A percentile compares a stretch with the other conserved stretches of the same genome.
phyloP scores from a whole-genome alignment of 768 basidiomycete genomes.

The Hypholoma fasciculare region DNA sequence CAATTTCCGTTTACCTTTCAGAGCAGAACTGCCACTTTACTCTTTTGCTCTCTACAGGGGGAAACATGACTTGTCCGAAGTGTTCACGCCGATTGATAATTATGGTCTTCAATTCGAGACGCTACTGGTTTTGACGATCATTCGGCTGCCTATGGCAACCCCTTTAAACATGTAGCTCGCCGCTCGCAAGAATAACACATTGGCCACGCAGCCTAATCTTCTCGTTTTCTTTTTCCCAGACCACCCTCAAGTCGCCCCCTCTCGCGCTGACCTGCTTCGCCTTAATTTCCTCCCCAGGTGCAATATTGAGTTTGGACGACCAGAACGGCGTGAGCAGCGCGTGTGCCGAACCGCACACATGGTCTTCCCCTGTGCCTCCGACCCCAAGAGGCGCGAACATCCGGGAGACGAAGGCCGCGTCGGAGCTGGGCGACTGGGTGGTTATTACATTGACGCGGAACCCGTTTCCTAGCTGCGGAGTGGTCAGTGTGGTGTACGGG shows the following conservation, averaged over 20 bases:
- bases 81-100: too few species aligned
- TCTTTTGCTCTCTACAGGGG: too few species aligned
- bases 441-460: constrained; percentile 41
- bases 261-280: constrained; percentile 53
- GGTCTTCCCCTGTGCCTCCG: constrained; percentile 40
- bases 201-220: constrained; percentile 37
- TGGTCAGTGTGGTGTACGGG: background rate
- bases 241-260: constrained; percentile 44
- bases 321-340: constrained; percentile 51
- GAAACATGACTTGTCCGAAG: too few species aligned
- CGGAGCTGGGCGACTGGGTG: constrained; percentile 25
- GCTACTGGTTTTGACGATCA: too few species aligned
- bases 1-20: too few species aligned
- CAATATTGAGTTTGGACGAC: constrained; percentile 34
- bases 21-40: too few species aligned
- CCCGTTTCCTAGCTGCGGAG: constrained; percentile 30
- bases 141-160: too few species aligned
- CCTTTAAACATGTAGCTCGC: constrained; percentile 19
- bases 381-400: constrained; percentile 44
- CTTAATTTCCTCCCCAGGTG: constrained; percentile 31
- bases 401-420: constrained; percentile 45
- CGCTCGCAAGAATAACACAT: constrained; percentile 31
- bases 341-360: constrained; percentile 57
- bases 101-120: too few species aligned
- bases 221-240: constrained; percentile 32